Evolutionary conservation across 2,329 filamentous ascomycete genomes (phyloP).

Genomic region (Alternaria burnsii): DNA sequence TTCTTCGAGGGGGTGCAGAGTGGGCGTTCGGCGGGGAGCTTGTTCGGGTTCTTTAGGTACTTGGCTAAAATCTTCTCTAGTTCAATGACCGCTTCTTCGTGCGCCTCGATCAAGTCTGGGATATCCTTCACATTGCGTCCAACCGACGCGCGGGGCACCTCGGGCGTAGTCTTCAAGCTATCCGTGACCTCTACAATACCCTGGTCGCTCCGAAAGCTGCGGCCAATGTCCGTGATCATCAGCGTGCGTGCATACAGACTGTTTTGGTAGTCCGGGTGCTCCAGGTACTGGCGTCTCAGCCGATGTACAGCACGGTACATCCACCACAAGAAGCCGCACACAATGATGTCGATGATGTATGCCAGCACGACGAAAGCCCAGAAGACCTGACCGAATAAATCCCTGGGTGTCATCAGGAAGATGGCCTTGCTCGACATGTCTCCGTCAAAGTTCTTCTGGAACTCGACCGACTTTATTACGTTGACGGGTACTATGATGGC

Average conservation of each 20-base stretch:
- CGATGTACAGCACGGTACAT: constrained; percentile 80
- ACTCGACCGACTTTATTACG: constrained; percentile 49
- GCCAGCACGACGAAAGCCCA: constrained; percentile 69
- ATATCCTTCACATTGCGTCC: constrained; percentile 92
- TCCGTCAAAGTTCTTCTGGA: constrained; percentile 20
- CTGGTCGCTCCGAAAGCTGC: constrained; percentile 79
- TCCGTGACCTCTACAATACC: constrained; percentile 87
- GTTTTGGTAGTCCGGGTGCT: constrained; percentile 85
- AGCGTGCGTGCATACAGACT: constrained; percentile 79
- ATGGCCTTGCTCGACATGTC: constrained; percentile 19
- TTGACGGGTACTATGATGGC: constrained; percentile 84
- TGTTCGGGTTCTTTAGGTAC: constrained; percentile 87
- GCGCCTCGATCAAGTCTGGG: constrained; percentile 83
- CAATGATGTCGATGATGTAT: constrained; percentile 75
- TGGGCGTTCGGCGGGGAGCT: constrained; percentile 79
- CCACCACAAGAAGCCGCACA: constrained; percentile 85
- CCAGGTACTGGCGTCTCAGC: constrained; percentile 80
- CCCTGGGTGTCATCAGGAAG: constrained; percentile 54
- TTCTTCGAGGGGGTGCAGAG: constrained; percentile 81
- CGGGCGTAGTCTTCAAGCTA: constrained; percentile 77
- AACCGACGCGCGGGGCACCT: constrained; percentile 80
- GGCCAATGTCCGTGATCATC: constrained; percentile 83
- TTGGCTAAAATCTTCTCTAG: constrained; percentile 86
- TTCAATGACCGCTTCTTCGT: constrained; percentile 80
- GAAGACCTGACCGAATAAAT: constrained; percentile 58